Base-by-base conservation (phyloP, 306 rosid species). In the Phaseolus lunatus region DNA sequence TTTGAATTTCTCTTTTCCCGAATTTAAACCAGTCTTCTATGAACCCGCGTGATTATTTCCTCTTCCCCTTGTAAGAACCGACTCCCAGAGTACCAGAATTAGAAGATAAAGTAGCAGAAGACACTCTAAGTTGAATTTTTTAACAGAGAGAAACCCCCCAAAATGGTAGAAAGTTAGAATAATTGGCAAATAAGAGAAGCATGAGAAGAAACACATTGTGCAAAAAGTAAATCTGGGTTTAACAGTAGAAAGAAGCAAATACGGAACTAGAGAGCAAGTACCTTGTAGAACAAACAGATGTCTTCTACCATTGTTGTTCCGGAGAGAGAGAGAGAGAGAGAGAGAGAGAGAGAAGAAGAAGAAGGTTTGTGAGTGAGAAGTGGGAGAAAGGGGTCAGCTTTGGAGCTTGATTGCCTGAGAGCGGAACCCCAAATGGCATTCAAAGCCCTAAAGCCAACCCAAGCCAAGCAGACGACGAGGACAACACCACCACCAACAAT, bases 251-350 rank as follows among this genome's bases (percentile, higher is more conserved):
- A 53, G 59, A 3, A 56, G 18, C 33, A 23, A 19, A 56, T 54
- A 54, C 22, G 62, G 33, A 53, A 24, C 14, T 59, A 78, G 49
- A 45, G 0, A 74, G 62, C 15, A 72, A 78, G 81, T 58, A 94
- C 98, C 98, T 94, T 91, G 87, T 83, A 85, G 84, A 83, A 62
- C 81, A 92, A 88, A 64, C 85, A 89, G 84, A 83, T 75, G 75
- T 77, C 79, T 84, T 79, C 97, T 13, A 87, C 92, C 98, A 94
- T 94, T 44, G 87, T 63, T 83, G 66, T 27, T 62, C 69, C 41
- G 62, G 58, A 67, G 78, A 73, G 14, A 35, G 45, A 45, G 27
- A 77, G 12, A 41, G 45, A 43, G 15, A 12, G 8, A 33, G 39
- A 33, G 8, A 5, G 8, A 43, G 48, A 50, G 8, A 47, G 62